A percentile compares a stretch with the other conserved stretches of the same genome.
Evolutionary conservation across 2,329 filamentous ascomycete genomes (phyloP).

Genomic region (Cucurbitaria berberidis): DNA sequence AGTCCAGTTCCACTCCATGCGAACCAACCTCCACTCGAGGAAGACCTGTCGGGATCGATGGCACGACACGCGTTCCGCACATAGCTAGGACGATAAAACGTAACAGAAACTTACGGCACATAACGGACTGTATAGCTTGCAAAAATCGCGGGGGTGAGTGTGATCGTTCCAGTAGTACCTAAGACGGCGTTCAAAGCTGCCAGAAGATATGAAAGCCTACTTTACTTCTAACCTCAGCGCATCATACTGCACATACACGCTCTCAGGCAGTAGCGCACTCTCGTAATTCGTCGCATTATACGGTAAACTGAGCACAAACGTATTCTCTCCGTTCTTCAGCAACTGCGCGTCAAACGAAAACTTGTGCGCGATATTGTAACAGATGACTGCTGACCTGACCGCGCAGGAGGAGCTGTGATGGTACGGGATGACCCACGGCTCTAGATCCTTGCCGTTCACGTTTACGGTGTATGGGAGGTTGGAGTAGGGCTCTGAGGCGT

Average conservation of each 20-base stretch:
- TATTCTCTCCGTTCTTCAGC: conserved; percentile 61
- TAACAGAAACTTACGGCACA: no score
- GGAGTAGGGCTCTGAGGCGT: conserved; percentile 54
- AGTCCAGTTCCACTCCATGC: no score
- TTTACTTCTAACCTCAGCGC: conserved; percentile 65
- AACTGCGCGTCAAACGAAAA: conserved; percentile 61
- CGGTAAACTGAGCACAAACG: conserved; percentile 64
- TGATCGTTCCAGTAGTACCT: no score
- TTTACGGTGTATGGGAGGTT: conserved; percentile 61
- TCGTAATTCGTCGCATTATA: conserved; percentile 63
- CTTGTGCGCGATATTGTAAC: conserved; percentile 67
- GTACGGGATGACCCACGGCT: conserved; percentile 65
- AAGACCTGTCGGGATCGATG: no score
- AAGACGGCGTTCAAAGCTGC: no score
- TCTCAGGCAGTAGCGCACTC: conserved; percentile 54
- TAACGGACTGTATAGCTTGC: no score
- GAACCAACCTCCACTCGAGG: no score
- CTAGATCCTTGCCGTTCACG: conserved; percentile 54
- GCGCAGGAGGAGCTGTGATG: conserved; percentile 66
- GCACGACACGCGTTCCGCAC: no score
- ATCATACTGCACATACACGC: conserved; percentile 70
- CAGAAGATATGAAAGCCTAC: no score
- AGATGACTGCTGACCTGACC: conserved; percentile 65
- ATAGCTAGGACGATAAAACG: no score
- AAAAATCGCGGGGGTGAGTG: no score